Base-by-base conservation (phyloP, 108 stramenopile genomes). In the Skeletonema costatum region DNA sequence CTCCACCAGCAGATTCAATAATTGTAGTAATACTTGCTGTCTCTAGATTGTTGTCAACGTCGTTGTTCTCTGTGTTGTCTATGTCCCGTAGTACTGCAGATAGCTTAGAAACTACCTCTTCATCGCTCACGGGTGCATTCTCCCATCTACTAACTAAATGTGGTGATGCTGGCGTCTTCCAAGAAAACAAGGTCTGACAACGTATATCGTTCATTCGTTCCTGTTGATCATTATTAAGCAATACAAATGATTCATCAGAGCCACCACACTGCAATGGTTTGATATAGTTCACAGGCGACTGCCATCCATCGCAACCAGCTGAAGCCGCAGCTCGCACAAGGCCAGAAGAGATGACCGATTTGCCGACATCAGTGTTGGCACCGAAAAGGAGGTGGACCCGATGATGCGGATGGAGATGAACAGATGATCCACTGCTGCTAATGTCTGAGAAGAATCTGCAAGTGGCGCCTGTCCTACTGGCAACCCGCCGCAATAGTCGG, bases 341-440 rank as follows among this genome's bases (percentile, higher is more conserved):
- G 11, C 95, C 97, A 35, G 95, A 87, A 38, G 92, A 85, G 19
- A 98, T 74, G 11, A 98, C 81, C 2, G 97, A 97, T 77, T 99
- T 99, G 39, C 98, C 98, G 13, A 99, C 96, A 67, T 98, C 98
- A 21, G 98, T 99, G 76, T 97, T 97, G 66, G 98, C 97, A 32
- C 98, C 98, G 86, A 97, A 99, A 14, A 99, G 75, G 21, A 96
- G 64, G 66, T 96, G 91, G 36, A 72, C 78, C 41, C 83, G 79
- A 58, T 83, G 75, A 17, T 51, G 51, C 32, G 76, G 75, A 35
- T 66, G 68, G 41, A 74, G 73, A 60, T 30, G 61, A 53, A 66
- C 39, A 3, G 64, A 19, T 4, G 29, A 8, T 25, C 35, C 17
- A 53, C 30, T 17, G 41, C 62, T 36, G 63, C 41, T 64, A 5